Base-by-base conservation (phyloP, 1,284 basidiomycete genomes). In the Fomitopsis palustris region DNA sequence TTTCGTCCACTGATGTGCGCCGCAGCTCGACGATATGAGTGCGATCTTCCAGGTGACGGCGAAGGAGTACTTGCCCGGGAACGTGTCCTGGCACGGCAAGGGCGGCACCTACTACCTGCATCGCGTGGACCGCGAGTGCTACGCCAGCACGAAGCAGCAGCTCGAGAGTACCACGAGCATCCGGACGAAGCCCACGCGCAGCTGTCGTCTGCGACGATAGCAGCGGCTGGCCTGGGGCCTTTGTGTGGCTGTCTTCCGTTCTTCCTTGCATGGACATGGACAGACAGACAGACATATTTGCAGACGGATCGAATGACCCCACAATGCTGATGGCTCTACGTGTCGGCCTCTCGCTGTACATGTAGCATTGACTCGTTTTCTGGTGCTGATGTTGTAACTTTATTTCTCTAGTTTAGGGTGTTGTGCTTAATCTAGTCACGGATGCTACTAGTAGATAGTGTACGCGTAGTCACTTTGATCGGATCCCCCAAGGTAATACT, bases 21-120 rank as follows among this genome's bases (percentile, higher is more conserved):
- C 58, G 58, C 57, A 74, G 87, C 79, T 89, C 45, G 86, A 90
- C 67, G 88, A 90, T 65, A 88, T 91, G 60, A 83, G 84, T 60
- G 80, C 87, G 6, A 91, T 92, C 49, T 88, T 92, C 69, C 83
- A 88, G 52, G 87, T 90, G 10, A 78, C 78, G n/a, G 82, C 86
- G 67, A 78, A 77, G 21, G 73, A 78, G n/a, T 92, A 90, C 65
- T 80, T 78, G 57, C 83, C 86, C 4, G 87, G 88, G 23, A 82
- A 83, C 59, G 89, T 92, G 25, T 91, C 88, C 3, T 92, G 89
- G 89, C 86, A 83, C 12, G 83, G 82, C 59, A 79, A 77, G 39
- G 82, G 84, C 1, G 90, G 90, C 8, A 77, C 75, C 25, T 92
- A 89, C 65, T 92, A 86, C 65, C 68, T 91, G 61, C 90, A 92